These are phyloP conservation scores for sorghum (Sorghum bicolor) DNA, from an alignment of 176 grass and related monocot genomes.

Conservation along the genomic window Sorghum_bicolor_NCBIv3 NC_012870.2:58623001-58623500, in stretches of 20 bases:
- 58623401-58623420: too few relatives aligned
- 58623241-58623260: background rate
- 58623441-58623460: too few relatives aligned
- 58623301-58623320: background rate
- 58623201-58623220: background rate
- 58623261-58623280: background rate
- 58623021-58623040: background rate
- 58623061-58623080: background rate
- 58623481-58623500: too few relatives aligned
- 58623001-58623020: background rate
- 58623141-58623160: background rate
- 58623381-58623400: too few relatives aligned
- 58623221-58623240: background rate
- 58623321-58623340: background rate
- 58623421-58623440: too few relatives aligned
- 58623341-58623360: background rate
- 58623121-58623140: background rate
- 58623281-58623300: background rate
- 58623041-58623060: background rate
- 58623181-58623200: background rate
- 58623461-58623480: too few relatives aligned
- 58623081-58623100: background rate
- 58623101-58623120: background rate
- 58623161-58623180: conserved; percentile 10
- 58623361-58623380: background rate